A percentile compares a stretch with the other conserved stretches of the same genome.
These are phyloP conservation scores for Nakazawaea wyomingensis DNA, from an alignment of 805 yeast species.

Conservation along the genomic window DNA sequence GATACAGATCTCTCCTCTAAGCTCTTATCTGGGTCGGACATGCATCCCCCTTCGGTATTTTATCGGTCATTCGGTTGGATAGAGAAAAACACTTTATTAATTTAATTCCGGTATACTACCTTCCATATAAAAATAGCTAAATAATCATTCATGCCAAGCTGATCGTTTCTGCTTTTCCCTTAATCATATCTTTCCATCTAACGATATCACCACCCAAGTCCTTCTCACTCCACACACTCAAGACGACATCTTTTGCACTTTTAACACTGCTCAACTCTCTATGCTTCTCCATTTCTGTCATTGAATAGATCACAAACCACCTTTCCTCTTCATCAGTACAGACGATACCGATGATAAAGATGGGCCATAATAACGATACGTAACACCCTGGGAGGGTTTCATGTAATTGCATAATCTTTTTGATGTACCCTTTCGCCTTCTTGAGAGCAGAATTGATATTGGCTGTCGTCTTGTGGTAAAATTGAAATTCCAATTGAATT, in stretches of 20 bases:
- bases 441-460: slow-evolving; percentile 11
- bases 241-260: slow-evolving; percentile 29
- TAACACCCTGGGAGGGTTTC: slow-evolving; percentile 24
- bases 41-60: no score
- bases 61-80: no score
- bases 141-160: slow-evolving; percentile 28
- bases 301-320: slow-evolving; percentile 32
- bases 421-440: slow-evolving; percentile 17
- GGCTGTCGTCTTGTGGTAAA: slow-evolving; percentile 16
- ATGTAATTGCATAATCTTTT: slow-evolving; percentile 21
- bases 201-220: slow-evolving; percentile 25
- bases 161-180: slow-evolving; percentile 30
- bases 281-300: slow-evolving; percentile 30
- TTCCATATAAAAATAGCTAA: not conserved
- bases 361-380: slow-evolving; percentile 37
- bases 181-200: slow-evolving; percentile 34
- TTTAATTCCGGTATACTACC: no score
- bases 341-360: slow-evolving; percentile 33
- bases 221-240: slow-evolving; percentile 35
- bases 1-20: no score
- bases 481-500: slow-evolving; percentile 24
- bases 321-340: slow-evolving; percentile 30
- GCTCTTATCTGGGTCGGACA: no score
- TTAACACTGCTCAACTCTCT: slow-evolving; percentile 33
- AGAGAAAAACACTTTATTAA: no score